phyloP scores from a whole-genome alignment of 2,329 filamentous ascomycete genomes.

The Fusarium protoensiforme region DNA sequence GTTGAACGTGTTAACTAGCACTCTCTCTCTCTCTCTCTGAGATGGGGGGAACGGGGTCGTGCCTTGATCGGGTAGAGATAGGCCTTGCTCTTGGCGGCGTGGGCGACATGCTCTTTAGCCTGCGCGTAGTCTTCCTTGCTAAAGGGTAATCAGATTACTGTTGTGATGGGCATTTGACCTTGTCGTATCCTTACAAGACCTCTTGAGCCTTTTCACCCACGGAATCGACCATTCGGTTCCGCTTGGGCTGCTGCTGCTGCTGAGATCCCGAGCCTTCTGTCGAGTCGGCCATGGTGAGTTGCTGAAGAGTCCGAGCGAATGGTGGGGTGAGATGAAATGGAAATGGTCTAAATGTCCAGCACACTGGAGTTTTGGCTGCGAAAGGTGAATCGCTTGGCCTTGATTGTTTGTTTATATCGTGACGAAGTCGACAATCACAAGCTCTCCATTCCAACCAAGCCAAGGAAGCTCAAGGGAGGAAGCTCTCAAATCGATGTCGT shows the following conservation, averaged over 20 bases:
- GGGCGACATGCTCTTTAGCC: slow-evolving; percentile 70
- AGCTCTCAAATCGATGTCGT: slow-evolving; percentile 35
- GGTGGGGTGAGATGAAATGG: neutral
- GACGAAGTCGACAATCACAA: slow-evolving; percentile 21
- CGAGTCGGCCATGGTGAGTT: slow-evolving; percentile 40
- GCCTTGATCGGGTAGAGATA: slow-evolving; percentile 88
- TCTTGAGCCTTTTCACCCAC: slow-evolving; percentile 61
- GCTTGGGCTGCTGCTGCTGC: slow-evolving; percentile 34
- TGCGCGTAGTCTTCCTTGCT: slow-evolving; percentile 78
- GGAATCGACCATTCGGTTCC: slow-evolving; percentile 50
- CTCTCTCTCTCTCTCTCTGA: neutral
- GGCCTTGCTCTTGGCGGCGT: slow-evolving; percentile 79
- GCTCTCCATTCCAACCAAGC: slow-evolving; percentile 27
- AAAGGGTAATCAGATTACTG: slow-evolving; percentile 16
- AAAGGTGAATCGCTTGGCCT: neutral
- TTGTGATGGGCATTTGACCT: neutral
- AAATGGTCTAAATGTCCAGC: neutral
- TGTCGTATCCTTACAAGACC: slow-evolving; percentile 54
- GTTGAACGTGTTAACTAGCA: slow-evolving; percentile 13
- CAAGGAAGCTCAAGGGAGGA: slow-evolving; percentile 26
- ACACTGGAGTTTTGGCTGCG: neutral
- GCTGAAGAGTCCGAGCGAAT: neutral
- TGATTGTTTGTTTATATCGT: slow-evolving; percentile 21
- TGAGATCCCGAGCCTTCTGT: slow-evolving; percentile 35
- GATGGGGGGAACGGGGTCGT: slow-evolving; percentile 14